phyloP scores from a whole-genome alignment of 2,329 filamentous ascomycete species.

The Domatiomyces catenatus region DNA sequence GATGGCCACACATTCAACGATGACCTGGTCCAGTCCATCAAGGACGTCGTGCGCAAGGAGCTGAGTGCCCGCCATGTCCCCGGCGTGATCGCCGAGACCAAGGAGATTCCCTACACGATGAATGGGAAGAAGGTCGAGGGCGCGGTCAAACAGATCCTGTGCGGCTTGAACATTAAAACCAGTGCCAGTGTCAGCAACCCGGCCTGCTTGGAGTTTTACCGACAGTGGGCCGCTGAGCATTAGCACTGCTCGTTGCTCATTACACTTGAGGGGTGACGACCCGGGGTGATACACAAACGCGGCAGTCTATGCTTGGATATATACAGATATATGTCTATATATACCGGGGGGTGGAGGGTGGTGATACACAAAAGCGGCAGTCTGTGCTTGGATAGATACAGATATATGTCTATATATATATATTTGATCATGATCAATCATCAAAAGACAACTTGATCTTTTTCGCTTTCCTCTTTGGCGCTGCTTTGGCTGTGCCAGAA shows the following conservation, averaged over 20 bases:
- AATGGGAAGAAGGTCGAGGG: slow-evolving; percentile 99
- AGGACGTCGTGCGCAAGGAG: slow-evolving; percentile 54
- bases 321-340: background rate
- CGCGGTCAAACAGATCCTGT: slow-evolving; percentile 89
- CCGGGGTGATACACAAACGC: too few relatives aligned
- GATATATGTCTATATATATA: too few relatives aligned
- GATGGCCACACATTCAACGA: slow-evolving; percentile 41
- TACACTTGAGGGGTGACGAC: too few relatives aligned
- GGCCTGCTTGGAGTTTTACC: slow-evolving; percentile 77
- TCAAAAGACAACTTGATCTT: slow-evolving; percentile 18
- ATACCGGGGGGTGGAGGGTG: too few relatives aligned
- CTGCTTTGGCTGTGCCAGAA: background rate
- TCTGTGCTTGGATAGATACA: background rate
- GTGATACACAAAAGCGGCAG: background rate
- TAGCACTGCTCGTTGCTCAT: too few relatives aligned
- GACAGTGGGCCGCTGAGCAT: slow-evolving; percentile 52
- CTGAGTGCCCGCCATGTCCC: slow-evolving; percentile 84
- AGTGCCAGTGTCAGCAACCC: slow-evolving; percentile 89
- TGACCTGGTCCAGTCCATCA: slow-evolving; percentile 49
- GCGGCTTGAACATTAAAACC: slow-evolving; percentile 70
- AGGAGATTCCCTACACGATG: slow-evolving; percentile 75
- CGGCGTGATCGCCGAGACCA: slow-evolving; percentile 62
- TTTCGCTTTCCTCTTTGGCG: slow-evolving; percentile 15
- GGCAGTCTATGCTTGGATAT: background rate
- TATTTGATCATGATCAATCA: slow-evolving; percentile 7